A percentile compares a stretch with the other conserved stretches of the same genome.
Conservation (phyloP, 2,329 filamentous ascomycete genomes). For the Gremmenia infestans region DNA sequence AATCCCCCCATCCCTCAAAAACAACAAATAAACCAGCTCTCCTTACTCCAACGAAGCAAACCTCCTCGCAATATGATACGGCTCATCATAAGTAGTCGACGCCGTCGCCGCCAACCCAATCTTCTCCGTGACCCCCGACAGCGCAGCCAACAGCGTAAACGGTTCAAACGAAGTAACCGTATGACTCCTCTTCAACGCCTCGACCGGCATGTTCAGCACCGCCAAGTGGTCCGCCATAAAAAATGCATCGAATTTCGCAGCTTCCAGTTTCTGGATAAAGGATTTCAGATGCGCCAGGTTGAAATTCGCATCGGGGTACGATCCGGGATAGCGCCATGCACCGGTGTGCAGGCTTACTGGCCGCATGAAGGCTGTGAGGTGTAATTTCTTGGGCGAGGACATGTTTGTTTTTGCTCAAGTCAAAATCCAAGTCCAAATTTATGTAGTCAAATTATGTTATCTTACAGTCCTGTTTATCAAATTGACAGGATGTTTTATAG, state of each 20-base stretch:
- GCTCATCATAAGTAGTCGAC: constrained; percentile 62
- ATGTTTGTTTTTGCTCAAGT: neutral
- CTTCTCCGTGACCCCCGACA: constrained; percentile 60
- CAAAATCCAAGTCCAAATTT: no score
- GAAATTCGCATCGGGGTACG: constrained; percentile 56
- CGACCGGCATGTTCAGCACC: constrained; percentile 51
- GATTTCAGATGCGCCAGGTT: constrained; percentile 55
- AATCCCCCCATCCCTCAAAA: no score
- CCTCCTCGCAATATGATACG: constrained; percentile 59
- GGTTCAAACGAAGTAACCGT: constrained; percentile 64
- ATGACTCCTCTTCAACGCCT: constrained; percentile 52
- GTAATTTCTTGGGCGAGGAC: constrained; percentile 33
- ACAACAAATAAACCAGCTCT: no score
- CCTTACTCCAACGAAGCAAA: constrained; percentile 53
- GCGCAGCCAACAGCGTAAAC: constrained; percentile 54
- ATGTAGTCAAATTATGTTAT: no score
- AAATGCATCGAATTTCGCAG: constrained; percentile 57
- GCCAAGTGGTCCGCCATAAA: constrained; percentile 62
- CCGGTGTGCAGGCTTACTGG: constrained; percentile 40
- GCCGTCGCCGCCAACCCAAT: constrained; percentile 63
- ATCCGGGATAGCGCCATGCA: constrained; percentile 58
- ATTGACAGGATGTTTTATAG: neutral
- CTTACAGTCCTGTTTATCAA: neutral
- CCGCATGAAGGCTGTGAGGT: constrained; percentile 56
- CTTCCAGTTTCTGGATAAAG: constrained; percentile 53